These are phyloP conservation scores for Trypanosoma congolense DNA, from an alignment of 208 protist genomes.

Conservation along the genomic window DNA sequence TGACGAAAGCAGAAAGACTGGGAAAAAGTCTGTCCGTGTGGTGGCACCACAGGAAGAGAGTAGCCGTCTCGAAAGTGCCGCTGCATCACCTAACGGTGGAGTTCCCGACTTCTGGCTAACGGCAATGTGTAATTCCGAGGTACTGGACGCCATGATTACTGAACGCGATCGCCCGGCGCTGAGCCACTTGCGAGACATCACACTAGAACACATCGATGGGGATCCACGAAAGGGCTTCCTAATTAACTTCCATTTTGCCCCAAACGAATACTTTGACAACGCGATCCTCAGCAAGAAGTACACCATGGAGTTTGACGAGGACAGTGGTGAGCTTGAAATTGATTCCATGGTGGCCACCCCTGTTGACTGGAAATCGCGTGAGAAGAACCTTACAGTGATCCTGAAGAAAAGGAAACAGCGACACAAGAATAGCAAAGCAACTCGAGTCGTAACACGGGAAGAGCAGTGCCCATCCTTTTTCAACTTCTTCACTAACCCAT, in stretches of 20 bases:
- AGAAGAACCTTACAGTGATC: slow-evolving; percentile 80
- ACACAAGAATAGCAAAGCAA: slow-evolving; percentile 79
- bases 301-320: slow-evolving; percentile 68
- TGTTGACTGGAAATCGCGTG: slow-evolving; percentile 77
- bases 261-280: slow-evolving; percentile 91
- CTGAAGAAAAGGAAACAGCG: slow-evolving; percentile 89
- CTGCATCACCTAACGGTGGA: slow-evolving; percentile 45
- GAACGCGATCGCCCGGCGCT: slow-evolving; percentile 64
- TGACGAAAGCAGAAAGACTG: slow-evolving; percentile 7
- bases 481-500: slow-evolving; percentile 87
- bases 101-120: slow-evolving; percentile 88
- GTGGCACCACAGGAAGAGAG: slow-evolving; percentile 38
- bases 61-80: slow-evolving; percentile 26
- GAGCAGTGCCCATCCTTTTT: slow-evolving; percentile 90
- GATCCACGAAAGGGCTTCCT: slow-evolving; percentile 63
- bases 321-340: slow-evolving; percentile 65
- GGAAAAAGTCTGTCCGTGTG: slow-evolving; percentile 41
- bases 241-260: slow-evolving; percentile 81
- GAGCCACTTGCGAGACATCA: slow-evolving; percentile 49
- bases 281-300: slow-evolving; percentile 87
- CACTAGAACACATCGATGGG: slow-evolving; percentile 36
- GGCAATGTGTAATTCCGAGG: slow-evolving; percentile 54
- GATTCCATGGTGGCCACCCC: slow-evolving; percentile 58
- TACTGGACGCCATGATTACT: slow-evolving; percentile 47
- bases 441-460: slow-evolving; percentile 74